Conservation (phyloP, 1,284 basidiomycete genomes). For the Phellopilus nigrolimitatus region DNA sequence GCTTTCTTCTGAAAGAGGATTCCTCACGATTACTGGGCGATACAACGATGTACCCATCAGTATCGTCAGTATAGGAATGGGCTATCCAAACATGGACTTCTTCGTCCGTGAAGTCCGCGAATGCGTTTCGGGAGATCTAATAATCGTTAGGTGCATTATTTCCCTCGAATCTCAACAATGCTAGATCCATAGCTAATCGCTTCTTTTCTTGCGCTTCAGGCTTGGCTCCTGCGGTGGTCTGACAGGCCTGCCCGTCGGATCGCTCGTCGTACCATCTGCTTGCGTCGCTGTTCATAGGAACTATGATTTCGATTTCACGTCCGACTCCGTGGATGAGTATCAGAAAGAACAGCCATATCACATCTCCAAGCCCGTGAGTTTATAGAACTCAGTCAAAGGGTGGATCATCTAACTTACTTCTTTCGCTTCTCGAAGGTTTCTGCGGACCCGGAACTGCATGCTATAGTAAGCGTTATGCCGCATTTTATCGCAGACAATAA, state of each 20-base stretch:
- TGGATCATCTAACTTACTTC: constrained; percentile 10
- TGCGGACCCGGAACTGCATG: constrained; percentile 51
- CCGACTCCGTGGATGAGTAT: constrained; percentile 29
- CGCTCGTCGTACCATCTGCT: constrained; percentile 65
- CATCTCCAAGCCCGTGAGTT: constrained; percentile 63
- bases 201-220: constrained; percentile 36
- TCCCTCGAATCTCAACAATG: constrained; percentile 2
- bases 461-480: constrained; percentile 37
- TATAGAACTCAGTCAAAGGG: no score
- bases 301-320: constrained; percentile 70
- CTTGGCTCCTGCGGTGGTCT: constrained; percentile 80
- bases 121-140: constrained; percentile 72
- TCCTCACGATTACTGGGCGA: constrained; percentile 75
- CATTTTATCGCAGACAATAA: no score
- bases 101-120: constrained; percentile 80
- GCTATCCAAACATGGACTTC: constrained; percentile 77
- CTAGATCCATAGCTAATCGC: neutral
- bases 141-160: constrained; percentile 64
- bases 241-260: constrained; percentile 63
- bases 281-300: constrained; percentile 69
- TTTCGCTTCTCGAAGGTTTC: constrained; percentile 35
- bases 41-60: constrained; percentile 67
- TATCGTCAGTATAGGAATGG: constrained; percentile 82
- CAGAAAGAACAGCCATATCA: constrained; percentile 56
- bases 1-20: constrained; percentile 70